These are phyloP conservation scores for Plasmodium malariae DNA, from an alignment of 169 alveolate genomes.

Conservation along the genomic window DNA sequence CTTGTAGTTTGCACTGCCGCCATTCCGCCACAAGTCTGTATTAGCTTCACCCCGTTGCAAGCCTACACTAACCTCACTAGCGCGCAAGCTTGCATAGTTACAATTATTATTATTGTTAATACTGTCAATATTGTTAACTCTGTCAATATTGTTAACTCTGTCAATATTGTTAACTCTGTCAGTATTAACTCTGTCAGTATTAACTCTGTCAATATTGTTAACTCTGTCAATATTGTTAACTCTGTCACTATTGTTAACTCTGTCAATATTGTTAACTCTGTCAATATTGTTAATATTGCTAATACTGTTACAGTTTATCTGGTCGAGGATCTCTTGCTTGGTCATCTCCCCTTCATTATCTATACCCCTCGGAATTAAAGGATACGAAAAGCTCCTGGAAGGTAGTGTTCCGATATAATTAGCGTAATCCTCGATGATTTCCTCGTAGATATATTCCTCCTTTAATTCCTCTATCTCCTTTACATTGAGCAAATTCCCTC, in stretches of 20 bases:
- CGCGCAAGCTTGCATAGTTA: too few species aligned
- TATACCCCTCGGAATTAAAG: conserved; percentile 28
- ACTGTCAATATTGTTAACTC: too few species aligned
- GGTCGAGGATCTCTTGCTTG: conserved; percentile 28
- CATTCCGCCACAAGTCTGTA: too few species aligned
- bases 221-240: too few species aligned
- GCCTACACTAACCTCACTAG: too few species aligned
- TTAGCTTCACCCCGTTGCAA: too few species aligned
- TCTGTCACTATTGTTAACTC: neutral
- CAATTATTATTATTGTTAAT: too few species aligned
- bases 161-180: too few species aligned
- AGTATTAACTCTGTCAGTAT: too few species aligned
- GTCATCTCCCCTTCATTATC: conserved; percentile 34
- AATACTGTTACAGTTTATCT: neutral
- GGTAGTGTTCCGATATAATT: conserved; percentile 23
- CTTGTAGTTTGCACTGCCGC: too few species aligned
- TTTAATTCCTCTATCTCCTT: conserved; percentile 7
- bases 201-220: too few species aligned
- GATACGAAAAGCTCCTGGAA: conserved; percentile 35
- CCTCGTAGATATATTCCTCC: conserved; percentile 63
- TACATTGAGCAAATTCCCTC: conserved; percentile 29
- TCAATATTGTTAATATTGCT: neutral
- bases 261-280: neutral
- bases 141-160: too few species aligned
- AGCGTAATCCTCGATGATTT: conserved; percentile 41